Percentiles rank a stretch among this genome's conserved stretches.
Conservation (phyloP, 768 basidiomycete genomes). For the Auriscalpium microsporum region DNA sequence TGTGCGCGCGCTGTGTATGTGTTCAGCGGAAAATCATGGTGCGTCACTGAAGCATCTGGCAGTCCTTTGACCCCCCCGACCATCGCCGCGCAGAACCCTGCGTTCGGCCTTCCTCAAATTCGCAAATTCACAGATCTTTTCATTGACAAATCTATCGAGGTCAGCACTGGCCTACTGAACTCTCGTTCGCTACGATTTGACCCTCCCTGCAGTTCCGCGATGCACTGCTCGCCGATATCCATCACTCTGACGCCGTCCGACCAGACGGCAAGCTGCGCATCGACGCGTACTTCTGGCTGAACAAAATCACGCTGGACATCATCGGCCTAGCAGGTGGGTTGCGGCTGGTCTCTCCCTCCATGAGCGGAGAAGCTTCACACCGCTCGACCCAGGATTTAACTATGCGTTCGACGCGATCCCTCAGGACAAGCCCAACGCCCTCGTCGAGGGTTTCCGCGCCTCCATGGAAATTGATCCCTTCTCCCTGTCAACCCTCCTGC, state of each 20-base stretch:
- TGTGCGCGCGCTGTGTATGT: no score
- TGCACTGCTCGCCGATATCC: neutral
- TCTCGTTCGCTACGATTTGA: neutral
- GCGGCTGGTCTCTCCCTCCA: neutral
- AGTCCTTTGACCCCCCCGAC: no score
- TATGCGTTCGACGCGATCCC: conserved; percentile 6
- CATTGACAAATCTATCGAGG: conserved; percentile 1
- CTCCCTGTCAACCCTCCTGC: conserved; percentile 1
- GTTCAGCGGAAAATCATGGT: no score
- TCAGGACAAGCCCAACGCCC: neutral
- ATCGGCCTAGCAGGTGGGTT: conserved; percentile 1
- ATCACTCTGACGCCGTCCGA: neutral
- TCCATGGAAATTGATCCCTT: conserved; percentile 4
- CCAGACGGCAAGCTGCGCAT: neutral
- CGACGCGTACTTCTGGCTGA: conserved; percentile 1
- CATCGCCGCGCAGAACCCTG: neutral
- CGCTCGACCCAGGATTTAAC: conserved; percentile 4
- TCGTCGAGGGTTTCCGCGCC: conserved; percentile 6
- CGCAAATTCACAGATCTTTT: neutral
- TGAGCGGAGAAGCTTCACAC: neutral
- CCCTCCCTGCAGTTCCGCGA: neutral
- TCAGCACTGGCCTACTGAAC: neutral
- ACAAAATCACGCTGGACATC: neutral
- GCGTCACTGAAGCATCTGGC: no score
- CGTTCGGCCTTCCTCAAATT: conserved; percentile 1